phyloP scores from a whole-genome alignment of 2,329 filamentous ascomycete genomes.

The Ramularia endophylla region DNA sequence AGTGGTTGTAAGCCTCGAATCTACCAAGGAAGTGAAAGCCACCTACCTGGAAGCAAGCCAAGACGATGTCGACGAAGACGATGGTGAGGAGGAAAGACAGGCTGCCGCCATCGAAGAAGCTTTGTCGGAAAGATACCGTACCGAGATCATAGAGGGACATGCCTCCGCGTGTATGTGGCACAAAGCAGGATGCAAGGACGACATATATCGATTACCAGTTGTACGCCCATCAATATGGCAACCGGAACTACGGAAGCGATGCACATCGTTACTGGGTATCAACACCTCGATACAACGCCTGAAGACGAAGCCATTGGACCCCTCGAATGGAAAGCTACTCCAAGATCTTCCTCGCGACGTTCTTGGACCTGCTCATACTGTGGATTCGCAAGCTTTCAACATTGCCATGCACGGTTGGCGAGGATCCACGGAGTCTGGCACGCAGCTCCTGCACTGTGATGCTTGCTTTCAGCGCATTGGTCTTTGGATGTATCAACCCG shows the following conservation, averaged over 20 bases:
- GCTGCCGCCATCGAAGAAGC: slow-evolving; percentile 50
- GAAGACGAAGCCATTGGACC: slow-evolving; percentile 13
- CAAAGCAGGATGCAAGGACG: slow-evolving; percentile 75
- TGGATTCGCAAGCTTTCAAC: slow-evolving; percentile 22
- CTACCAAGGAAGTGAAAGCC: slow-evolving; percentile 20
- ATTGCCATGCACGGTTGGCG: slow-evolving; percentile 44
- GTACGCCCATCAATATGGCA: slow-evolving; percentile 33
- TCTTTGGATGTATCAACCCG: slow-evolving; percentile 84
- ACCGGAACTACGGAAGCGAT: slow-evolving; percentile 26
- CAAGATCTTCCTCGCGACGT: slow-evolving; percentile 24
- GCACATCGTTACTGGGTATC: slow-evolving; percentile 23
- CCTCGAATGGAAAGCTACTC: slow-evolving; percentile 18
- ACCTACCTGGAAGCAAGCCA: slow-evolving; percentile 47
- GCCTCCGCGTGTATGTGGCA: slow-evolving; percentile 80
- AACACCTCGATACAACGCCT: slow-evolving; percentile 23
- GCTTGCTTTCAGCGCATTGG: slow-evolving; percentile 85
- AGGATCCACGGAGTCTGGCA: slow-evolving; percentile 54
- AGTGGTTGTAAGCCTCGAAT: slow-evolving; percentile 70
- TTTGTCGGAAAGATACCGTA: slow-evolving; percentile 69
- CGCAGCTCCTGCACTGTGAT: slow-evolving; percentile 71
- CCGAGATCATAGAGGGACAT: slow-evolving; percentile 69
- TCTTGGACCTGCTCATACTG: slow-evolving; percentile 12
- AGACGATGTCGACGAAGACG: slow-evolving; percentile 36
- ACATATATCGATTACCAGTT: slow-evolving; percentile 56
- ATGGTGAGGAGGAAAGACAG: slow-evolving; percentile 18